Base-by-base conservation (phyloP, 2,329 filamentous ascomycete species). In the Pseudophaeomoniella oleicola region DNA sequence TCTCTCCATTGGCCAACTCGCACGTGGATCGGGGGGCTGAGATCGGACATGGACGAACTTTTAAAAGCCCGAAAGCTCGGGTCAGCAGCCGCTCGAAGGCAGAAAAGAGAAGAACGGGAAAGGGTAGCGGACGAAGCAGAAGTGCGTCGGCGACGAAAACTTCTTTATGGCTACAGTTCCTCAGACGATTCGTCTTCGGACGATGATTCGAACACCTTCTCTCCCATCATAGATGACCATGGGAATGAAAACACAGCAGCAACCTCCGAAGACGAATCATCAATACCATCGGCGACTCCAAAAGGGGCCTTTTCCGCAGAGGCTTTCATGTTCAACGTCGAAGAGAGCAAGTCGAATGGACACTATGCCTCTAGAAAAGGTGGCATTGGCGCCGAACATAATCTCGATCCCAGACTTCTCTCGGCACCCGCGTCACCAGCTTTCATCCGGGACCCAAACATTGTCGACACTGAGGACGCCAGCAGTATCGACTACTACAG, bases 1-100 rank as follows among this genome's bases (percentile, higher is more conserved):
- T n/a, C n/a, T n/a, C n/a, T n/a, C n/a, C n/a, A n/a, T n/a, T n/a
- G n/a, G n/a, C n/a, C n/a, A n/a, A n/a, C n/a, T n/a, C n/a, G n/a
- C n/a, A n/a, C n/a, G n/a, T n/a, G n/a, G n/a, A n/a, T n/a, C n/a
- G n/a, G n/a, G n/a, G n/a, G n/a, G n/a, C n/a, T n/a, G n/a, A n/a
- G n/a, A n/a, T n/a, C n/a, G n/a, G 17, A 19, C 9, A 49, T 47
- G 45, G 43, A 46, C 17, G 37, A 45, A 37, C 31, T 35, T 4
- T 36, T 46, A 19, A 42, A 41, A 36, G 33, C 36, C 13, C 34
- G 42, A n/a, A 40, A 39, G 30, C 34, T 44, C 37, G 37, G 32
- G 31, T 45, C 45, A 19, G 45, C 37, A n/a, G 45, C 43, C 35
- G 43, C 40, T 14, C 37, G 43, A 18, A 35, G 40, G 30, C 34